Evolutionary conservation across 768 basidiomycete genomes (phyloP), one percentile per base, ranked within the genome.

Genomic region (Pleurotus sapidus): DNA sequence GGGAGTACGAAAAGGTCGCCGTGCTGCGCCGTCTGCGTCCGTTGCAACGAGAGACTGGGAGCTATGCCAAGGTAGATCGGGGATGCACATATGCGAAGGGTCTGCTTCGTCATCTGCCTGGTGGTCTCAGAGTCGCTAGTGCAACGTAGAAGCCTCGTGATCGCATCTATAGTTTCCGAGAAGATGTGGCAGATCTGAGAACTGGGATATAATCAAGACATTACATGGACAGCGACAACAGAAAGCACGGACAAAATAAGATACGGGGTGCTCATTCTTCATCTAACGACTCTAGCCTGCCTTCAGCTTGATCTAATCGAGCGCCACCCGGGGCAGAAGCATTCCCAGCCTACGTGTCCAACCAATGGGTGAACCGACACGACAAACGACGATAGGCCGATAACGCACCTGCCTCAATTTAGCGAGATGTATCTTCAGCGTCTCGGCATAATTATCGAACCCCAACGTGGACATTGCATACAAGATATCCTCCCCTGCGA

Each of bases 401-500:
- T 24, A 46, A 49, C 45, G 24, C 46, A 59, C 61, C 83, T 91
- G 87, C 62, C 94, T 77, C 64, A 95, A 79, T 73, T 96, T 96
- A 4, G 94, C 87, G 46, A 98, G 74, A 73, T 97, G 93, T 51
- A 98, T 92, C 74, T 91, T 93, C 57, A 97, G 76, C 37, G 91
- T 90, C 75, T 95, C 92, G 48, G 89, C 89, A 65, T 98, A 97
- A 65, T 96, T 91, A 63, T 97, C 95, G 65, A 97, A 97, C 20
- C 96, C 96, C 18, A 98, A 81, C 38, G 88, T 82, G 37, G 82
- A 76, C 93, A 98, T 95, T n/a, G 95, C 95, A 63, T 93, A 90
- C 57, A 98, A 73, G 46, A 98, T 95, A 70, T 98, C 96, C 77
- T 98, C 95, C 23, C 96, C 96, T 11, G 93, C 95, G 45, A 98